A percentile compares a stretch with the other conserved stretches of the same genome.
phyloP scores from a whole-genome alignment of 2,329 filamentous ascomycete genomes.

The Rachicladosporium sp. region DNA sequence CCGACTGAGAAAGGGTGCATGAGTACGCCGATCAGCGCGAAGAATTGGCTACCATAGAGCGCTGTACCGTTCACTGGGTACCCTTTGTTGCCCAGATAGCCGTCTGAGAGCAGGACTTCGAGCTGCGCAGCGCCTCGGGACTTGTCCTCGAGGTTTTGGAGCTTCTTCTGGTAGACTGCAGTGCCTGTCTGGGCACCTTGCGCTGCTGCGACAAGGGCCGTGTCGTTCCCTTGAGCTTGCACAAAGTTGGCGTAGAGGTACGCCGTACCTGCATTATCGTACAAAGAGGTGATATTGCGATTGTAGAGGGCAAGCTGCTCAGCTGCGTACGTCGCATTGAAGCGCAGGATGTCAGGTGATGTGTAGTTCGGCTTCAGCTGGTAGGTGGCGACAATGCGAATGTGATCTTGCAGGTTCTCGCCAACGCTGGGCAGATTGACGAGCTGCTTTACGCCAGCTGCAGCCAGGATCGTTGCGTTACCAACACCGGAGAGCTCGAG shows the following conservation, averaged over 20 bases:
- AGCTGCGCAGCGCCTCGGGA: constrained; percentile 27
- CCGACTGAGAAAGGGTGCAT: constrained; percentile 22
- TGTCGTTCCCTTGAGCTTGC: constrained; percentile 23
- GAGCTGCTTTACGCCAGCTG: constrained; percentile 34
- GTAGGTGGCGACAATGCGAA: constrained; percentile 17
- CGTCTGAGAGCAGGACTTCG: constrained; percentile 35
- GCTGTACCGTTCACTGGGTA: constrained; percentile 21
- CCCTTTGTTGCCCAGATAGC: constrained; percentile 31
- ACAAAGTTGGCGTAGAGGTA: constrained; percentile 34
- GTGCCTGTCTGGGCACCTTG: constrained; percentile 20
- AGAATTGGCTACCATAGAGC: constrained; percentile 22
- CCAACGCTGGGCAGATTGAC: constrained; percentile 42
- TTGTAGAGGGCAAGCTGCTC: constrained; percentile 29
- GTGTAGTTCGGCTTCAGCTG: constrained; percentile 20
- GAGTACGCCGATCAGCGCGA: constrained; percentile 24
- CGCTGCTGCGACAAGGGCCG: constrained; percentile 22
- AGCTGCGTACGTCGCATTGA: constrained; percentile 23
- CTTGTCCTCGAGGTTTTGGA: constrained; percentile 27
- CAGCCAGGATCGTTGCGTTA: constrained; percentile 33
- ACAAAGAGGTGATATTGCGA: constrained; percentile 22
- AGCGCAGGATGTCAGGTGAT: constrained; percentile 20
- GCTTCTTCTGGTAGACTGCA: constrained; percentile 28
- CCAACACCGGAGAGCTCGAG: constrained; percentile 53
- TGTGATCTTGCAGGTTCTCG: constrained; percentile 33
- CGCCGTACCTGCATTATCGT: constrained; percentile 29